Evolutionary conservation across 2,329 filamentous ascomycete species (phyloP), one percentile per base, ranked within the genome.

Genomic region (Chrysosporium queenslandicum): DNA sequence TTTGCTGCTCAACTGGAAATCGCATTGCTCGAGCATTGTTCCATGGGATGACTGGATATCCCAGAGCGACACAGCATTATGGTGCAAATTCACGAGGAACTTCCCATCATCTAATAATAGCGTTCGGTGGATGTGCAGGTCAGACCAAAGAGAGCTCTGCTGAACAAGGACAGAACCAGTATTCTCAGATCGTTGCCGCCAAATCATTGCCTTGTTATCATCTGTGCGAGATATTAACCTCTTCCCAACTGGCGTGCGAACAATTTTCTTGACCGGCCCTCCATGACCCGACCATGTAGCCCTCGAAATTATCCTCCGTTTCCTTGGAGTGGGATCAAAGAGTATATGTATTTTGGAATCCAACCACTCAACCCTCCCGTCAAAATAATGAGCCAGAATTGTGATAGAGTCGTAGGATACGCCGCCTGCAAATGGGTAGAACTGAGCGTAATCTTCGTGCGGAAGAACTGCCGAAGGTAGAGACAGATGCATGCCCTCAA

Each of bases 201-300:
- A 96, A 2, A 96, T 78, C 58, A 91, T 82, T 53, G 83, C 84
- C 65, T 94, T 87, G 55, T 87, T 86, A 40, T 82, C 76, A 54
- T 81, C 77, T 0, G 90, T 94, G 48, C 87, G 78, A 5, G 90
- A 94, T 29, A 94, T 81, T 40, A 95, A 74, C 3, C 87, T 85
- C 57, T 81, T 78, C 7, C 89, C 90, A 61, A 83, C 86, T 40
- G 85, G 86, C 61, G 90, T 94, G 55, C 89, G 83, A 42, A 94
- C 84, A 55, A 95, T 86, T 64, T 94, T 94, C 62, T 85, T 84
- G 56, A 96, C 81, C 0, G 87, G 76, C 14, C 78, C 78, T 14
- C 85, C 86, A 70, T 96, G 90, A 0, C 91, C 90, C 1, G 87
- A 87, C 87, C 89, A 94, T 1, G 82, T 77, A 1, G 81, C 78